These are phyloP conservation scores for Alternaria alternata DNA, from an alignment of 2,329 filamentous ascomycete genomes.

Conservation along the genomic window DNA sequence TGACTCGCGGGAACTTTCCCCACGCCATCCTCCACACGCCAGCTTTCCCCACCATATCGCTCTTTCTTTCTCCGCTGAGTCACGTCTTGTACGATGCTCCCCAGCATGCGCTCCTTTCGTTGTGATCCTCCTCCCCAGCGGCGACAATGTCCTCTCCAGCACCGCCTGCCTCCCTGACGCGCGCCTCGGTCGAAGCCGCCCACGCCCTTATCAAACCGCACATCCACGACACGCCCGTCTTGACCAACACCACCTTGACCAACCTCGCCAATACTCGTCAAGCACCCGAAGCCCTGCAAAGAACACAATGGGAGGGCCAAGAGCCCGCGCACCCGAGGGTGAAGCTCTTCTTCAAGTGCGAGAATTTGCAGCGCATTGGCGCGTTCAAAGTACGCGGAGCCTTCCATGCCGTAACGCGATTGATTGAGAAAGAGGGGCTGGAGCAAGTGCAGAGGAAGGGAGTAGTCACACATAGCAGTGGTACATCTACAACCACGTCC, in stretches of 20 bases:
- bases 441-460: conserved; percentile 65
- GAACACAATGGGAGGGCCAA: conserved; percentile 66
- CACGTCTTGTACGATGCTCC: not conserved
- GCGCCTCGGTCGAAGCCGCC: conserved; percentile 74
- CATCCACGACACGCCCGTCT: conserved; percentile 83
- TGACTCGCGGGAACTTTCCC: conserved; percentile 1
- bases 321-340: conserved; percentile 70
- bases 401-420: conserved; percentile 80
- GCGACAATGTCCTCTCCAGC: not conserved
- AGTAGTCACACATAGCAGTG: conserved; percentile 89
- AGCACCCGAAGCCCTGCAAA: conserved; percentile 59
- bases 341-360: conserved; percentile 91
- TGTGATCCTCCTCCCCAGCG: not conserved
- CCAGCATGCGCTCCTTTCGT: conserved; percentile 14
- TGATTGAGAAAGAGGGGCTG: conserved; percentile 65
- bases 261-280: conserved; percentile 77
- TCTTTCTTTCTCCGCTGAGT: not conserved
- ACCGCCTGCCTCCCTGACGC: conserved; percentile 68
- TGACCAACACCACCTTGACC: conserved; percentile 80
- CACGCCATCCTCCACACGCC: conserved; percentile 1
- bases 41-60: not conserved
- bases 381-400: conserved; percentile 93
- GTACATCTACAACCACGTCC: conserved; percentile 55
- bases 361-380: conserved; percentile 89
- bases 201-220: conserved; percentile 75